phyloP scores from a whole-genome alignment of 768 basidiomycete genomes.

The Kwoniella bestiolae region DNA sequence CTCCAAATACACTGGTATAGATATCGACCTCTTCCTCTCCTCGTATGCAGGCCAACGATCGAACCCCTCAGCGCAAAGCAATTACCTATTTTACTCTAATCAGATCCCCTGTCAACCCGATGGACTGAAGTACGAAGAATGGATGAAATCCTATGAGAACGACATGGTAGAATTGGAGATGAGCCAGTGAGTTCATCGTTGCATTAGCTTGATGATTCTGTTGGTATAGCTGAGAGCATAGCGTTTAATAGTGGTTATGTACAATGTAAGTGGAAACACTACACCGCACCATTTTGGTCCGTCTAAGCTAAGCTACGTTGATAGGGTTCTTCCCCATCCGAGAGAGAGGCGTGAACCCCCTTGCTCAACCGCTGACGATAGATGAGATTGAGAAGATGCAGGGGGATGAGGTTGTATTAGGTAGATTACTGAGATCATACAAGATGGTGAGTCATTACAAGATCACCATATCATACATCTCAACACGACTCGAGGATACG shows the following conservation, averaged over 20 bases:
- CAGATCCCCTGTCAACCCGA: conserved; percentile 33
- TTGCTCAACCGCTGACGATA: conserved; percentile 40
- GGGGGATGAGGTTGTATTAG: conserved; percentile 27
- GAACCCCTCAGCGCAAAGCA: conserved; percentile 6
- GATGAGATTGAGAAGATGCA: conserved; percentile 45
- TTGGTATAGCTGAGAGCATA: neutral
- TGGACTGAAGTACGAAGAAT: conserved; percentile 36
- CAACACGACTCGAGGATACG: neutral
- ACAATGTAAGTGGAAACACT: conserved; percentile 33
- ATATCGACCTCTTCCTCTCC: conserved; percentile 38
- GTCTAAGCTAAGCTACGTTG: neutral
- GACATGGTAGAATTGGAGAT: conserved; percentile 45
- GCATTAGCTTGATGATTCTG: no score
- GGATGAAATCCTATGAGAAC: conserved; percentile 26
- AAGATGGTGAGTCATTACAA: conserved; percentile 35
- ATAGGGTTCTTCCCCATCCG: conserved; percentile 54
- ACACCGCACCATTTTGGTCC: neutral
- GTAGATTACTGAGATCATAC: conserved; percentile 41
- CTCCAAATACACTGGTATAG: conserved; percentile 5
- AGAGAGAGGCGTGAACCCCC: conserved; percentile 51
- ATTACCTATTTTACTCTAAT: conserved; percentile 44
- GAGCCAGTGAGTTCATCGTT: conserved; percentile 42
- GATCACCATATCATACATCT: neutral
- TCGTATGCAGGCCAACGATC: conserved; percentile 26
- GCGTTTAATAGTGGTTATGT: conserved; percentile 34